Percentiles rank a stretch among this genome's conserved stretches.
phyloP scores from a whole-genome alignment of 2,329 filamentous ascomycete genomes.

The Cryphonectria japonica region DNA sequence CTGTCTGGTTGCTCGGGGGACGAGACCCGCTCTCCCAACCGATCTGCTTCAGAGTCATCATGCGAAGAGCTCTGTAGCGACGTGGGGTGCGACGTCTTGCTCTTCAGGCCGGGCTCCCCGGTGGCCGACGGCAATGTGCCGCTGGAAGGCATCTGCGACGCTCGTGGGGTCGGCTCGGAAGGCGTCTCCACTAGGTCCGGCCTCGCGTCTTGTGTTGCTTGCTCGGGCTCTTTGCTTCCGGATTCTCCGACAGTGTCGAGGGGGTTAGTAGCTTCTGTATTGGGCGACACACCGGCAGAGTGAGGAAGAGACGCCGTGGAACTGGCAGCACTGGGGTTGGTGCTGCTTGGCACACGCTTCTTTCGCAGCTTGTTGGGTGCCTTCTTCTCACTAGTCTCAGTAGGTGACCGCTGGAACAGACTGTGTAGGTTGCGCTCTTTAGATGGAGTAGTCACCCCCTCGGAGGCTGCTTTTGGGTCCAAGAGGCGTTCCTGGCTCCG shows the following conservation, averaged over 20 bases:
- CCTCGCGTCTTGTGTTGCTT: conserved; percentile 30
- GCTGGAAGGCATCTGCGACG: conserved; percentile 50
- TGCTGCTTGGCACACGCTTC: conserved; percentile 74
- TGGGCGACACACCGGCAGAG: conserved; percentile 51
- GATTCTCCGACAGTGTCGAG: conserved; percentile 43
- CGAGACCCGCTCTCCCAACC: conserved; percentile 61
- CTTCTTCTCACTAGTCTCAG: conserved; percentile 64
- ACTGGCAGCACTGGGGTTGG: conserved; percentile 87
- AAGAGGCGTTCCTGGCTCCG: conserved; percentile 55
- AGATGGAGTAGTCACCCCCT: conserved; percentile 56
- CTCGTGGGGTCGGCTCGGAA: conserved; percentile 51
- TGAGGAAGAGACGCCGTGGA: conserved; percentile 75
- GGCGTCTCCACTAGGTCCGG: conserved; percentile 38
- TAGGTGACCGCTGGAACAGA: conserved; percentile 72
- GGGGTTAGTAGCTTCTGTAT: conserved; percentile 50
- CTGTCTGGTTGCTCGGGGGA: conserved; percentile 56
- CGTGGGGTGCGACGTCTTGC: conserved; percentile 72
- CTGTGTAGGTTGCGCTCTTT: conserved; percentile 70
- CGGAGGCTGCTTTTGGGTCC: conserved; percentile 39
- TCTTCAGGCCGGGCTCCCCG: conserved; percentile 58
- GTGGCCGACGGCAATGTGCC: conserved; percentile 48
- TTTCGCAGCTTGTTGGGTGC: conserved; percentile 92
- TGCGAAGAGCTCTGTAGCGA: conserved; percentile 80
- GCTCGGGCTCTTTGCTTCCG: conserved; percentile 18
- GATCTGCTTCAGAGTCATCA: conserved; percentile 80